Evolutionary conservation across 345 rosid species (phyloP).

Genomic region (Trapa incisa): DNA sequence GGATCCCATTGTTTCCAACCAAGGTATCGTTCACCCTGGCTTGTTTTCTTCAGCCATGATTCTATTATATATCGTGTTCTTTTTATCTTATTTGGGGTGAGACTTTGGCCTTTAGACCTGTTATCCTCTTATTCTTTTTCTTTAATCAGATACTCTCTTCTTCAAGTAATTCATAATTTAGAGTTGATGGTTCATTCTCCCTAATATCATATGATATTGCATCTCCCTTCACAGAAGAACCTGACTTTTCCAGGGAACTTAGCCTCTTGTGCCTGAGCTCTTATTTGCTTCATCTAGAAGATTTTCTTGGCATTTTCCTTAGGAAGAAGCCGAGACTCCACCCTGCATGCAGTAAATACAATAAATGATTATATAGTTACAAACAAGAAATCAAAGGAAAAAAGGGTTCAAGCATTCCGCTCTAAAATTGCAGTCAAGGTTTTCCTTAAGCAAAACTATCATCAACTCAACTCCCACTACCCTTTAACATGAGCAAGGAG

Average conservation of each 20-base stretch:
- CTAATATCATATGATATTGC: too few relatives aligned
- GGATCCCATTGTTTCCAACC: not conserved
- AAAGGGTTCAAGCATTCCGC: not conserved
- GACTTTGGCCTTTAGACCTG: not conserved
- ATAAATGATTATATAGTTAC: not conserved
- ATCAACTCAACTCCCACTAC: not conserved
- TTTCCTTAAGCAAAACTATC: not conserved
- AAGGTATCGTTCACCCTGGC: not conserved
- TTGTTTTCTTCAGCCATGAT: not conserved
- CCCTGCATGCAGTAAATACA: slow-evolving; percentile 48
- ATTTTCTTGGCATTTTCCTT: slow-evolving; percentile 55
- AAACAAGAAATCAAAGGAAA: too few relatives aligned
- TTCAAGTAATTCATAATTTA: not conserved
- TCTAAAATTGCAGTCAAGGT: not conserved
- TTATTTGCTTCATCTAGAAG: slow-evolving; percentile 52
- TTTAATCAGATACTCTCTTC: not conserved
- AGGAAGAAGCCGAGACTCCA: slow-evolving; percentile 88
- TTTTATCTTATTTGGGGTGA: not conserved
- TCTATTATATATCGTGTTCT: not conserved
- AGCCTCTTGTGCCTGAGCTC: slow-evolving; percentile 27
- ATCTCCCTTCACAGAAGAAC: slow-evolving; percentile 22
- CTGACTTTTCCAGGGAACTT: slow-evolving; percentile 40
- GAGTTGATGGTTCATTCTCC: not conserved
- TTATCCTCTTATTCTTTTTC: not conserved
- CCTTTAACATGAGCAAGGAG: not conserved